A percentile compares a stretch with the other conserved stretches of the same genome.
Conservation (phyloP, 1,284 basidiomycete genomes). For the Trichosporon asahii region DNA sequence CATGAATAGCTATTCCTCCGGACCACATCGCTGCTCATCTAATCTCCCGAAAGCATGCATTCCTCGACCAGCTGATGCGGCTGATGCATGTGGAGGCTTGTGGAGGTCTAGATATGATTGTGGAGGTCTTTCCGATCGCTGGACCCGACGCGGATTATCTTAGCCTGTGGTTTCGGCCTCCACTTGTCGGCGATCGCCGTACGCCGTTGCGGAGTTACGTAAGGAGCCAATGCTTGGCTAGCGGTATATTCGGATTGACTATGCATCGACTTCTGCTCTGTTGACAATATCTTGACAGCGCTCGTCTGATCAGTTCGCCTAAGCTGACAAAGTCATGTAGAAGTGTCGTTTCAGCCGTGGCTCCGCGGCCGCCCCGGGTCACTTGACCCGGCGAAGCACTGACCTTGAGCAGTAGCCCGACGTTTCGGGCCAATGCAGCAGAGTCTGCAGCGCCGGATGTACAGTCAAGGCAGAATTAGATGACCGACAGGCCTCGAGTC, state of each 20-base stretch:
- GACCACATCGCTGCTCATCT: neutral
- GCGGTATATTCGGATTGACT: neutral
- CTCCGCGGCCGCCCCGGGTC: neutral
- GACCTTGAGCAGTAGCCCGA: neutral
- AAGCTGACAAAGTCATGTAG: neutral
- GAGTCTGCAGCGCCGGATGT: neutral
- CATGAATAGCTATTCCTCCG: neutral
- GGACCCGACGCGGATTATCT: neutral
- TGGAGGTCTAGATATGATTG: neutral
- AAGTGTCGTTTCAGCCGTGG: neutral
- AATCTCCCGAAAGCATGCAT: neutral
- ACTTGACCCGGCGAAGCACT: neutral
- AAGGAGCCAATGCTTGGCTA: too few species aligned
- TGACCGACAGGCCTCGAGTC: neutral
- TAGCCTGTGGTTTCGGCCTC: neutral
- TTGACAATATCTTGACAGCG: too few species aligned
- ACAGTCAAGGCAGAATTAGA: neutral
- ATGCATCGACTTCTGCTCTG: neutral
- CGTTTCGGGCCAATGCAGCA: neutral
- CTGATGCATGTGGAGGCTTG: neutral
- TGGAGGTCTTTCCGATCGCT: neutral
- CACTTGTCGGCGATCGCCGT: constrained; percentile 4
- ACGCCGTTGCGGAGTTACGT: neutral
- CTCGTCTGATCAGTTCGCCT: neutral
- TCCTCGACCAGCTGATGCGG: neutral